These are phyloP conservation scores for Penicillium simplicissimum DNA, from an alignment of 495 filamentous ascomycete genomes.

Conservation along the genomic window DNA sequence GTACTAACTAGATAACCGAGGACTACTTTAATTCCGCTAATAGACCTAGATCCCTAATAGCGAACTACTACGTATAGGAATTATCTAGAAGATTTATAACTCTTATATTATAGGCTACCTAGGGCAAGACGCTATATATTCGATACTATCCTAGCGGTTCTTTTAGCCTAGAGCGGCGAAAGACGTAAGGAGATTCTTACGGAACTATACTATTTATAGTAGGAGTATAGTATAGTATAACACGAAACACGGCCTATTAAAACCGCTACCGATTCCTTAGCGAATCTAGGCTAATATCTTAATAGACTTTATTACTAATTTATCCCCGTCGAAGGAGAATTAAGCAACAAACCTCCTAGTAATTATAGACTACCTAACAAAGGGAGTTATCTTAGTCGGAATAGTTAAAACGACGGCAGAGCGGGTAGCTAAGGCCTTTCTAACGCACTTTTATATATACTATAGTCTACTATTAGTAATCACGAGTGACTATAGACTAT, in stretches of 20 bases:
- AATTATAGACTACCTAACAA: background rate
- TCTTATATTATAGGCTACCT: background rate
- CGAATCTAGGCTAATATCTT: conserved; percentile 3
- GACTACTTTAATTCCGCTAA: background rate
- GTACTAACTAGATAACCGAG: background rate
- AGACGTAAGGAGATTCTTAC: background rate
- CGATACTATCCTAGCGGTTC: conserved; percentile 7
- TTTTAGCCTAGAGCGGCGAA: conserved; percentile 3
- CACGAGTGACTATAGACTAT: conserved; percentile 1
- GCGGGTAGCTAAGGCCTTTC: background rate
- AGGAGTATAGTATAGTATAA: background rate
- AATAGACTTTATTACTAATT: background rate
- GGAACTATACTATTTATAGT: background rate
- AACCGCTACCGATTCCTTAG: background rate
- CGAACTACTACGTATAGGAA: background rate
- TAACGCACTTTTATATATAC: conserved; percentile 5
- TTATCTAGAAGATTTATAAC: background rate
- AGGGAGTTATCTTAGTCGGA: background rate
- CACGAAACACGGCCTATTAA: background rate
- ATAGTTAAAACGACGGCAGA: background rate
- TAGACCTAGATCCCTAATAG: background rate
- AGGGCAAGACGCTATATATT: conserved; percentile 1
- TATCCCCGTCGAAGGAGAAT: background rate
- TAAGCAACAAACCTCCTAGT: background rate
- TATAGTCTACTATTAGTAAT: background rate